phyloP scores from a whole-genome alignment of 169 alveolate genomes.

The Plasmodium yoelii region DNA sequence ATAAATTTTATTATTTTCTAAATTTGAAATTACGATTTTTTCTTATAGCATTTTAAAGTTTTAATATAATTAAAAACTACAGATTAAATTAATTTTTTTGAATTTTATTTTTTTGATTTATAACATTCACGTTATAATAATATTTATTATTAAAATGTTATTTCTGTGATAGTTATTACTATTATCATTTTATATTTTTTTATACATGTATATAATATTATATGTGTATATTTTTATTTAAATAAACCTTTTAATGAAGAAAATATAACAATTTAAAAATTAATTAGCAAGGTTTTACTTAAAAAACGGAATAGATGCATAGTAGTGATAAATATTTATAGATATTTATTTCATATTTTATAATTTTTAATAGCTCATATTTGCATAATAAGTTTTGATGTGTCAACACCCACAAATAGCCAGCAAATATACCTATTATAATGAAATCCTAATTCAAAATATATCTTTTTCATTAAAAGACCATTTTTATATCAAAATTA shows the following conservation, averaged over 20 bases:
- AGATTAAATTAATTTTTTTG: background rate
- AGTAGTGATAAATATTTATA: background rate
- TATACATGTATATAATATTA: conserved; percentile 8
- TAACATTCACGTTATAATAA: background rate
- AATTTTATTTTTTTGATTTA: background rate
- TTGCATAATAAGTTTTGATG: background rate
- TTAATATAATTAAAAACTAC: background rate
- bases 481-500: too few species aligned
- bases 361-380: background rate
- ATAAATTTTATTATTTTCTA: background rate
- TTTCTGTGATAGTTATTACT: background rate
- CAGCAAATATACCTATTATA: too few species aligned
- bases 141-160: background rate
- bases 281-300: conserved; percentile 4
- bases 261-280: conserved; percentile 11
- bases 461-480: too few species aligned
- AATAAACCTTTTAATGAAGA: conserved; percentile 21
- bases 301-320: conserved; percentile 1
- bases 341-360: background rate
- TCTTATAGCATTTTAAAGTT: background rate
- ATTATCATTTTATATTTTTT: conserved; percentile 2
- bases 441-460: too few species aligned
- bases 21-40: background rate
- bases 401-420: too few species aligned
- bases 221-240: conserved; percentile 2